Conservation (phyloP, 805 yeast genomes). For the Myxozyma geophila region DNA sequence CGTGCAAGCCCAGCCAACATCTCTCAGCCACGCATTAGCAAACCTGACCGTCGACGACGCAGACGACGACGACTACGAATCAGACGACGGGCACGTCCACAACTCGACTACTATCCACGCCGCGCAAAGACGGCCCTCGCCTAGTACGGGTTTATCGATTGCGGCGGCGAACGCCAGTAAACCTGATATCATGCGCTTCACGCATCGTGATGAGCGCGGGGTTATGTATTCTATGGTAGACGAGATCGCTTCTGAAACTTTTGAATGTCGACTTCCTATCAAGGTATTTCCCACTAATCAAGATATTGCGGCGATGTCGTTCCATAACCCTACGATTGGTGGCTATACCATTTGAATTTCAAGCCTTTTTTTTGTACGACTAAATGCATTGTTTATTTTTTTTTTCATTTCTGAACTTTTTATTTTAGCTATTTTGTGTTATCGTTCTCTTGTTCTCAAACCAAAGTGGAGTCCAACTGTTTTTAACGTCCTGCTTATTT, state of each 20-base stretch:
- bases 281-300: constrained; percentile 52
- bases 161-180: background rate
- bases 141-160: too few species aligned
- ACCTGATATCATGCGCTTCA: constrained; percentile 44
- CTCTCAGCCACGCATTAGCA: background rate
- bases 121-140: background rate
- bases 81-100: background rate
- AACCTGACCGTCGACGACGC: background rate
- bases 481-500: too few species aligned
- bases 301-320: constrained; percentile 53
- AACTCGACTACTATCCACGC: background rate
- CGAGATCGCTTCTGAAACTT: constrained; percentile 37
- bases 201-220: constrained; percentile 42
- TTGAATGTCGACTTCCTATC: constrained; percentile 54
- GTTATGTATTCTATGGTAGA: constrained; percentile 30
- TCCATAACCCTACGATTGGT: constrained; percentile 23
- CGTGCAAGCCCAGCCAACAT: background rate
- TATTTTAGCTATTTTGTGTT: too few species aligned
- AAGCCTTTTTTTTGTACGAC: background rate
- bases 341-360: constrained; percentile 10
- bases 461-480: too few species aligned
- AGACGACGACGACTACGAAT: background rate
- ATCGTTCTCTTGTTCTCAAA: too few species aligned
- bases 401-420: too few species aligned
- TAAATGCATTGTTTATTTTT: too few species aligned